Base-by-base conservation (phyloP, 2,329 filamentous ascomycete genomes). In the Sclerotinia nivalis region DNA sequence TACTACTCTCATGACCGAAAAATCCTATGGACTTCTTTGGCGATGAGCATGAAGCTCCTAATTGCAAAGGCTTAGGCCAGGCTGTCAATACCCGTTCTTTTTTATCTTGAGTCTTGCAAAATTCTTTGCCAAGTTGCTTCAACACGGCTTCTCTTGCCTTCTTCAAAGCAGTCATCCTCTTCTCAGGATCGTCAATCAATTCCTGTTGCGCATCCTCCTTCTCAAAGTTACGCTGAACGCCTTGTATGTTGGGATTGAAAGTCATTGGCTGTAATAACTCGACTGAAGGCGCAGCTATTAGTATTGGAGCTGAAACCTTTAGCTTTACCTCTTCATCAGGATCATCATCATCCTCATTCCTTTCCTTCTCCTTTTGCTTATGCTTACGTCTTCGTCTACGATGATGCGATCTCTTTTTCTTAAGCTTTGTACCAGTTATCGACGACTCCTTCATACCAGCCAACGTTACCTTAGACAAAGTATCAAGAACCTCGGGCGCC, bases 71-170 rank as follows among this genome's bases (percentile, higher is more conserved):
- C 34, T 40, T 65, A 10, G 61, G 31, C 61, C 61, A 52, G 25
- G 58, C 28, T 55, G 50, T 64, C 28, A 49, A 34, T 45, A 31
- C 25, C 45, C 47, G 10, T 37, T 73, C 72, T 69, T 74, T 76
- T 69, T 69, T 75, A 45, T 75, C 74, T 49, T 75, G 73, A 25
- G 66, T 73, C 52, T 73, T 76, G 67, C 73, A 76, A 68, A 84
- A 88, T 76, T 89, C 85, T 83, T 83, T 74, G 82, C 85, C 65
- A 1, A 90, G 82, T 74, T 88, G 88, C 71, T 81, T 83, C 68
- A 90, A 80, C 18, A 90, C 87, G 0, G 86, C 85, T 72, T 87
- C 86, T 76, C 86, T 87, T 47, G 88, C 88, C 70, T 85, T 84
- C 75, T 83, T 83, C 64, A 90, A 80, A 13, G 87, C 86, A 73